phyloP scores from a whole-genome alignment of 83 land plant species.

The Diphasiastrum complanatum region DNA sequence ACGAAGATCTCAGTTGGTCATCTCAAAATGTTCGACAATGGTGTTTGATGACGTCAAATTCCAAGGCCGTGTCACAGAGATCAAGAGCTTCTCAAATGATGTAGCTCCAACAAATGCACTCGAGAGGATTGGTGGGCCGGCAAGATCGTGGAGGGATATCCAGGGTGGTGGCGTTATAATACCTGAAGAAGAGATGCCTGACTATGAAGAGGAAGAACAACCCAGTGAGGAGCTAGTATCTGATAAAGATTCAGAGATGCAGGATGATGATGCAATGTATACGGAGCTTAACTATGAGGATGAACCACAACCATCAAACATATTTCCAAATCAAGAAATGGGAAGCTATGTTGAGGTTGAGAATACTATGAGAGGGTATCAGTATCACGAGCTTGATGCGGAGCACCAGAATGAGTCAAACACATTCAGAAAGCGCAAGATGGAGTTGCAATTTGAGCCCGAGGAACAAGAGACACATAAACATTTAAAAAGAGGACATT shows the following conservation, averaged over 20 bases:
- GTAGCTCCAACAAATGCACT: not conserved
- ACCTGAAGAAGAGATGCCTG: slow-evolving; percentile 50
- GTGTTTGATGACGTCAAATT: slow-evolving; percentile 54
- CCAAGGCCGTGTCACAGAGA: slow-evolving; percentile 18
- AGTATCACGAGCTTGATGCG: no score
- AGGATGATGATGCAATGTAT: not conserved
- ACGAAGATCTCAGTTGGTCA: slow-evolving; percentile 62
- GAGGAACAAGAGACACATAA: no score
- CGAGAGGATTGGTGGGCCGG: not conserved
- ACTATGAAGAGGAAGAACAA: slow-evolving; percentile 40
- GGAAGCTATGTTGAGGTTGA: no score
- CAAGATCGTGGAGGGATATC: slow-evolving; percentile 2
- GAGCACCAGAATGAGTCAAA: no score
- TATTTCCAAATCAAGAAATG: no score
- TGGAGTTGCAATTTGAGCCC: no score
- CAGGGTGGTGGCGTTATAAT: slow-evolving; percentile 6
- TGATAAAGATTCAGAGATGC: not conserved
- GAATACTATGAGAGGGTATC: no score
- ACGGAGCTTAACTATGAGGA: slow-evolving; percentile 10
- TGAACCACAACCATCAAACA: not conserved
- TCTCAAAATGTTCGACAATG: slow-evolving; percentile 47
- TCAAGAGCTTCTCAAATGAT: slow-evolving; percentile 1
- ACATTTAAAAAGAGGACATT: no score
- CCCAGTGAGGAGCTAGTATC: slow-evolving; percentile 3
- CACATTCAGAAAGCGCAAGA: no score